Percentiles rank a stretch among this genome's conserved stretches.
Conservation (phyloP, 495 filamentous ascomycete species). For the Hypomontagnella submonticulosa region DNA sequence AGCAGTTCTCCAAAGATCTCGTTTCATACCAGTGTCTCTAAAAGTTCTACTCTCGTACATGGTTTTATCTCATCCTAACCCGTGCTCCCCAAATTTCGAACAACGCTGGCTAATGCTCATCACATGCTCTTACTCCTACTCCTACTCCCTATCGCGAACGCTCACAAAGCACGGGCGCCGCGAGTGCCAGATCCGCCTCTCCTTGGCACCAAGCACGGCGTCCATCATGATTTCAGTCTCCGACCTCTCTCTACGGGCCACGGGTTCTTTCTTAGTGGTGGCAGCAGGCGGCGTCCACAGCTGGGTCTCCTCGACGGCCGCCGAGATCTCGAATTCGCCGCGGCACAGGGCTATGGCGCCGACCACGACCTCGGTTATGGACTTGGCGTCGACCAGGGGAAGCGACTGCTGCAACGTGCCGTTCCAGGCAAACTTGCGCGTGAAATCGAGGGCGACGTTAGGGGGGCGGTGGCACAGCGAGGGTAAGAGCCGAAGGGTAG, state of each 20-base stretch:
- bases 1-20: too few species aligned
- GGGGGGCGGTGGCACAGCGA: constrained; percentile 77
- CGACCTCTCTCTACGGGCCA: constrained; percentile 30
- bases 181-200: constrained; percentile 78
- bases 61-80: too few species aligned
- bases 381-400: constrained; percentile 66
- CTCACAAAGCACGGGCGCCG: constrained; percentile 71
- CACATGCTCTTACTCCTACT: background rate
- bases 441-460: constrained; percentile 81
- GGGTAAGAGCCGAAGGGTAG: constrained; percentile 81
- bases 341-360: constrained; percentile 77
- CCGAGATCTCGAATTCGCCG: constrained; percentile 85
- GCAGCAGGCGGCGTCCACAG: constrained; percentile 48
- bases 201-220: constrained; percentile 64
- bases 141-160: constrained; percentile 57
- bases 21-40: too few species aligned
- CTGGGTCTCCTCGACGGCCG: constrained; percentile 81
- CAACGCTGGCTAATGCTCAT: too few species aligned
- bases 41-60: too few species aligned
- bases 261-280: constrained; percentile 34
- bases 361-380: constrained; percentile 65
- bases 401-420: constrained; percentile 82
- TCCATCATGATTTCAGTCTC: constrained; percentile 59
- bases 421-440: constrained; percentile 84
- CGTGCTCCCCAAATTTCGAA: too few species aligned